These are phyloP conservation scores for Fusarium veterinarium DNA, from an alignment of 2,329 filamentous ascomycete species.

Conservation along the genomic window DNA sequence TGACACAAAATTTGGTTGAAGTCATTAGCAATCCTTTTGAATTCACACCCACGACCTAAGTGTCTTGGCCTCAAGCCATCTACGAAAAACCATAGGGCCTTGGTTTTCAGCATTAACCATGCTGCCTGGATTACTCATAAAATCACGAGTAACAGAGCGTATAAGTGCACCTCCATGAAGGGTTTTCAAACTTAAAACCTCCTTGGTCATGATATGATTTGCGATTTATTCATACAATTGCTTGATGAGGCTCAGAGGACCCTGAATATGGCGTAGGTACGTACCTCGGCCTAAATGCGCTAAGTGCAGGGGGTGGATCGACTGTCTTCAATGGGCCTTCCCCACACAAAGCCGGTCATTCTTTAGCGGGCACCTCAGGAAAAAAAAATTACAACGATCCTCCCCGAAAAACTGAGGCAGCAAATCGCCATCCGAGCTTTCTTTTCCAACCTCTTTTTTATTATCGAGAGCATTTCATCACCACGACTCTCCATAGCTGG, in stretches of 20 bases:
- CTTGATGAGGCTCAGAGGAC: constrained; percentile 16
- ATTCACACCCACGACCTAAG: background rate
- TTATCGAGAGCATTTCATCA: constrained; percentile 8
- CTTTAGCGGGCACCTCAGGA: constrained; percentile 13
- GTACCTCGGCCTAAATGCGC: constrained; percentile 1
- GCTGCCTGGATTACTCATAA: background rate
- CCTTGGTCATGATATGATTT: background rate
- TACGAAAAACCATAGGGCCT: background rate
- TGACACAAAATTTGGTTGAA: background rate
- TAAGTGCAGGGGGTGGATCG: constrained; percentile 34
- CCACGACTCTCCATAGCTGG: background rate
- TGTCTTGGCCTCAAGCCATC: background rate
- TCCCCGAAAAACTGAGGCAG: constrained; percentile 32
- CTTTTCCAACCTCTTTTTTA: constrained; percentile 35
- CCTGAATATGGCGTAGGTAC: constrained; percentile 20
- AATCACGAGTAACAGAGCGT: too few relatives aligned
- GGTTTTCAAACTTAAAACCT: background rate
- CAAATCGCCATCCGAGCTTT: constrained; percentile 40
- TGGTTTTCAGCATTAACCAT: background rate
- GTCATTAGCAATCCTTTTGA: background rate
- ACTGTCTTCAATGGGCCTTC: constrained; percentile 20
- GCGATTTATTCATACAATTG: background rate
- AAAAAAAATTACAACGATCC: constrained; percentile 38
- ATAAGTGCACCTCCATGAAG: too few relatives aligned
- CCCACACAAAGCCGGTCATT: constrained; percentile 28